Evolutionary conservation across 257 asterid genomes (phyloP), one percentile per base, ranked within the genome.

Genomic region (Scutellaria barbata): DNA sequence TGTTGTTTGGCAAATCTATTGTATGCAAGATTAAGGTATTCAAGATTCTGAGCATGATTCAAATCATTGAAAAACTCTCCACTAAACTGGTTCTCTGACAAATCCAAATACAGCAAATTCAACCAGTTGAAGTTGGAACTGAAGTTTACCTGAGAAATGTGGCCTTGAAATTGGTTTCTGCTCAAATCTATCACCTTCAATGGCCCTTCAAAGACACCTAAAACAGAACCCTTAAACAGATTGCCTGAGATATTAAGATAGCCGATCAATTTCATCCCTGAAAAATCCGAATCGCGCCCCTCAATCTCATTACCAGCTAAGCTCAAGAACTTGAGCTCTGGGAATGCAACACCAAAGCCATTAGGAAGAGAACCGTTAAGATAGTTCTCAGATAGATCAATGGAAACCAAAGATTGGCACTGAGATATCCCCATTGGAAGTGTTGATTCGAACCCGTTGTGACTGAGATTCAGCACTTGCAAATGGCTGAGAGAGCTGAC

Each of bases 101-200:
- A 62, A 80, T 94, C 96, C 81, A 94, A 80, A 82, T 87, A 81
- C 71, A 79, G 66, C 92, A 94, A 78, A 74, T 66, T 83, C 56
- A 88, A 82, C 89, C 90, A 86, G 60, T 77, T 63, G 78, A 87
- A 92, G 50, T 69, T 74, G 47, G 95, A 80, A 39, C 83, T 81
- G 77, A 80, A 77, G 71, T 85, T 87, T 84, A 91, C 97, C 96
- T 87, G 81, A 82, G 90, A 75, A 81, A 91, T 73, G 63, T 86
- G 89, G 74, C 96, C 97, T 72, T 91, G 87, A 81, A 91, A 89
- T 65, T 82, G 97, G 81, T 94, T 94, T 66, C 84, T 86, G 85
- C 97, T 91, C 88, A 94, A 76, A 84, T 94, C 98, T 78, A 94
- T 40, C 83, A 89, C 95, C 83, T 86, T 84, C 75, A 91, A 71